Evolutionary conservation across 179 eudicot species (phyloP), one percentile per base, ranked within the genome.

Genomic region (Silene noctiflora): DNA sequence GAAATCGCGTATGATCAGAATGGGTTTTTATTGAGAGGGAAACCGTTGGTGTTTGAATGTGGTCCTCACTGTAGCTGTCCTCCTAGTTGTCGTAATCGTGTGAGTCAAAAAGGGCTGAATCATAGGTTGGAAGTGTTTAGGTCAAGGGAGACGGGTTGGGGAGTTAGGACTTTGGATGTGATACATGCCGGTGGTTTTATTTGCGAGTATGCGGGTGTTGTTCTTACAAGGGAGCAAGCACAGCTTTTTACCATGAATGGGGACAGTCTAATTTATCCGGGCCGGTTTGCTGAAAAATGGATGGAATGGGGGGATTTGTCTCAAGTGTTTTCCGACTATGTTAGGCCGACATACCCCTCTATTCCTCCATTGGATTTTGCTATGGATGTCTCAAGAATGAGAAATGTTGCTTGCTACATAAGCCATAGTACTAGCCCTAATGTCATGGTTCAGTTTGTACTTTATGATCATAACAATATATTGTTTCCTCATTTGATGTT

Each of bases 391-490:
- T 94, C 97, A 9, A 87, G 86, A 60, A 61, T 91, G 93, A 89
- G 97, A 80, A 94, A 94, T 84, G 93, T 91, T 70, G 97, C 97
- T 71, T 94, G 98, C 82, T 94, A 94, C 75, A 85, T 95, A 24
- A 93, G 97, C 85, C 93, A 95, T 77, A 95, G 96, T 81, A 78
- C 86, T 7, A 78, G 83, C 62, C 99, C 99, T 48, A 94, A 94
- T 85, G 96, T 89, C 75, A 76, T 94, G 81, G 98, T 93, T 85
- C 98, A 94, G 81, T 87, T 87, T 75, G 96, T 91, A 71, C 83
- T 94, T 27, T 86, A 86, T 81, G 97, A 94, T 82, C 98, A 94
- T 76, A 86, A 81, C 77, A 92, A 88, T 81, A 71, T 91, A 13
- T 74, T 84, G 82, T 94, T 88, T 79, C 98, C 98, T 65, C 96